These are phyloP conservation scores for Cubamyces sp. DNA, from an alignment of 768 basidiomycete genomes.

Conservation along the genomic window DNA sequence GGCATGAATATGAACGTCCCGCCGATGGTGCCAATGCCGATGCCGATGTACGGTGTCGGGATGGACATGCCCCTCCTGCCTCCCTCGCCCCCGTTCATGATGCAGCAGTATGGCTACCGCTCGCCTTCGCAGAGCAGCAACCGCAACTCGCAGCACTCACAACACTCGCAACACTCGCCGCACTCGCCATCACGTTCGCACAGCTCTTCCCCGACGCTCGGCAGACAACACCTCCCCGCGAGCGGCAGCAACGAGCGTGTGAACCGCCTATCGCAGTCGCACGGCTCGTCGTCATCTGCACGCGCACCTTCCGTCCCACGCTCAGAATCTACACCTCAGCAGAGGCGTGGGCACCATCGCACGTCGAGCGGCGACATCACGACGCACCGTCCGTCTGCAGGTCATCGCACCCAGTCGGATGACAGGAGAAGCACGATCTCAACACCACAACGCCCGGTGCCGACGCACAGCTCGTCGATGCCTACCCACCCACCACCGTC, in stretches of 20 bases:
- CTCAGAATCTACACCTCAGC: constrained; percentile 18
- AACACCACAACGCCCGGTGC: constrained; percentile 8
- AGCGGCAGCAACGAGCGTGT: constrained; percentile 26
- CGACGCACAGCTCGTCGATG: constrained; percentile 22
- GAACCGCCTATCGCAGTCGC: constrained; percentile 18
- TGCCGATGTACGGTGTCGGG: constrained; percentile 47
- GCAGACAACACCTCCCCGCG: constrained; percentile 11
- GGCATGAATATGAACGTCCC: constrained; percentile 23
- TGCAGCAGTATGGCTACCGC: constrained; percentile 55
- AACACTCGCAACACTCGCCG: constrained; percentile 3
- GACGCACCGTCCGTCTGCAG: constrained; percentile 6
- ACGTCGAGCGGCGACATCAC: constrained; percentile 25
- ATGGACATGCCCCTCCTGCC: constrained; percentile 74
- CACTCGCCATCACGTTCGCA: constrained; percentile 31
- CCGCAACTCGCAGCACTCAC: constrained; percentile 5
- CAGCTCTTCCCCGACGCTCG: constrained; percentile 34
- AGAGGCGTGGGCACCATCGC: constrained; percentile 19
- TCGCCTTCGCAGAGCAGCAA: constrained; percentile 35
- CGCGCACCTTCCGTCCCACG: constrained; percentile 16
- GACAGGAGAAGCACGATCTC: constrained; percentile 12
- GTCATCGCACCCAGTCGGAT: constrained; percentile 15
- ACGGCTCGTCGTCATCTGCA: constrained; percentile 18
- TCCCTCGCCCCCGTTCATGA: constrained; percentile 77
- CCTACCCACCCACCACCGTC: constrained; percentile 32
- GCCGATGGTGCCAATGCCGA: constrained; percentile 37